phyloP scores from a whole-genome alignment of 1,284 basidiomycete genomes.

The Cutaneotrichosporon sp. region DNA sequence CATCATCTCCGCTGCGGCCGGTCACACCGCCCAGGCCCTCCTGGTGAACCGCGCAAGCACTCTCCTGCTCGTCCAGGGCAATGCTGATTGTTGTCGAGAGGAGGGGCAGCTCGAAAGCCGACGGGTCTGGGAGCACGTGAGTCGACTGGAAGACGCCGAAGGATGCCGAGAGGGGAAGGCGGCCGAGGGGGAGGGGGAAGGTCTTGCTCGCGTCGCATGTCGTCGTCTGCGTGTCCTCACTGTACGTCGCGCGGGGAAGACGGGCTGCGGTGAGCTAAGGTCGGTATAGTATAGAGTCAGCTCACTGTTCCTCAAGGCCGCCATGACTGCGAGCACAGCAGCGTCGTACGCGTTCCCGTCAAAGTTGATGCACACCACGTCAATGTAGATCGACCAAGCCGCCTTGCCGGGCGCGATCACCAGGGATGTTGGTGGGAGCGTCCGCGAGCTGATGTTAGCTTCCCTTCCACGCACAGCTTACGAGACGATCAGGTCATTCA shows the following conservation, averaged over 20 bases:
- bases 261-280: slow-evolving; percentile 58
- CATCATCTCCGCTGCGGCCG: slow-evolving; percentile 39
- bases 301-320: slow-evolving; percentile 81
- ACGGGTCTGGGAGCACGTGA: slow-evolving; percentile 76
- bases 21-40: slow-evolving; percentile 64
- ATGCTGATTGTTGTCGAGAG: slow-evolving; percentile 70
- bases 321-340: slow-evolving; percentile 79
- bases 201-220: slow-evolving; percentile 64
- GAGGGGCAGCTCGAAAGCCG: slow-evolving; percentile 85
- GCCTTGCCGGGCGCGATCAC: slow-evolving; percentile 78
- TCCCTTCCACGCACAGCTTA: slow-evolving; percentile 45
- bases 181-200: slow-evolving; percentile 55
- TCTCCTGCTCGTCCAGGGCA: slow-evolving; percentile 61
- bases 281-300: too few species aligned
- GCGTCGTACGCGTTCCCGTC: slow-evolving; percentile 96
- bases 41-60: slow-evolving; percentile 57
- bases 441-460: slow-evolving; percentile 60
- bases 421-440: slow-evolving; percentile 68
- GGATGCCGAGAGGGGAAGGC: slow-evolving; percentile 65
- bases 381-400: slow-evolving; percentile 90
- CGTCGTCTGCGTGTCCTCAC: slow-evolving; percentile 67
- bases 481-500: slow-evolving; percentile 75
- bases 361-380: slow-evolving; percentile 92
- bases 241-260: slow-evolving; percentile 71
- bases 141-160: slow-evolving; percentile 83